phyloP scores from a whole-genome alignment of 441 rosid species.

The Kokia cookei region DNA sequence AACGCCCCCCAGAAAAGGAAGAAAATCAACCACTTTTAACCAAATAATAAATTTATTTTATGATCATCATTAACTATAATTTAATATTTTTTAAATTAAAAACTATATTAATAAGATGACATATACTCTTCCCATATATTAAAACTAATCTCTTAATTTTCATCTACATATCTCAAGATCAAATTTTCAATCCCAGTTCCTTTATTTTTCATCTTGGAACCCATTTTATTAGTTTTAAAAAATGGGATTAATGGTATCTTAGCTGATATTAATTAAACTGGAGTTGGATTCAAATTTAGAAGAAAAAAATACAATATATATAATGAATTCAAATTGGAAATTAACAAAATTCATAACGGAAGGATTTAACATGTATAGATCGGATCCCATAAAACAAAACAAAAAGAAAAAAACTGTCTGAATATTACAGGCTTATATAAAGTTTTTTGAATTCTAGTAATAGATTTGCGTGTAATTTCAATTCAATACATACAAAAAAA shows the following conservation, averaged over 20 bases:
- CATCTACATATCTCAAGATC: slow-evolving; percentile 12
- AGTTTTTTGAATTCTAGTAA: neutral
- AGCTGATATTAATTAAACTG: neutral
- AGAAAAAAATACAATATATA: neutral
- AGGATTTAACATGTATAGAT: neutral
- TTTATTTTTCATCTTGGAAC: neutral
- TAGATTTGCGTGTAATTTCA: slow-evolving; percentile 6
- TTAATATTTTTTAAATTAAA: no score
- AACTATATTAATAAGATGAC: no score
- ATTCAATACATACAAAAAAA: neutral
- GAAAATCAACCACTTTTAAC: neutral
- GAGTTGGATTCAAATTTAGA: neutral
- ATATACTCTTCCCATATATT: no score
- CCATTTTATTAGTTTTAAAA: no score
- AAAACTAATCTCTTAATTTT: neutral
- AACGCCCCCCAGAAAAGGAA: neutral
- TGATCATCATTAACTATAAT: no score
- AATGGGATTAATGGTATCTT: neutral
- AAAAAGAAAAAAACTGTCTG: neutral
- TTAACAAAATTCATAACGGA: neutral
- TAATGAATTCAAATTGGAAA: neutral
- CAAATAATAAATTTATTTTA: neutral
- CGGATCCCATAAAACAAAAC: neutral
- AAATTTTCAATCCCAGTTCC: neutral
- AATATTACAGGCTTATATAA: neutral